Evolutionary conservation across 805 yeast species (phyloP), one percentile per base, ranked within the genome.

Genomic region (Barnettozyma sucrosica): DNA sequence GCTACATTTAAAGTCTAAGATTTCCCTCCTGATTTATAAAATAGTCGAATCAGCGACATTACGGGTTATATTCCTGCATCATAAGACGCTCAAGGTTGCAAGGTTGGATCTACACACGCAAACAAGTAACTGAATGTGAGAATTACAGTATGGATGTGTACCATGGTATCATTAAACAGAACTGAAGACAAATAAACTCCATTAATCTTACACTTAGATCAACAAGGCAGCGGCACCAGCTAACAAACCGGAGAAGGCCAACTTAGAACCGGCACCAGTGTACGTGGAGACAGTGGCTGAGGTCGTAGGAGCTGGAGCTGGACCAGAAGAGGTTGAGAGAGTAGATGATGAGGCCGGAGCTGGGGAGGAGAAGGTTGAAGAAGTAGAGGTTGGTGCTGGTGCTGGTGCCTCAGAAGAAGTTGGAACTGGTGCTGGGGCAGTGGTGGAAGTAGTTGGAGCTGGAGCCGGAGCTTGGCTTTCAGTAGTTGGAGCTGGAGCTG

Each of bases 161-260:
- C n/a, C n/a, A n/a, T n/a, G 33, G 40, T 34, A 43, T 33, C 37
- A 33, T 36, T n/a, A n/a, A n/a, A n/a, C n/a, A n/a, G n/a, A n/a
- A n/a, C n/a, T n/a, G n/a, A n/a, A n/a, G n/a, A n/a, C n/a, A n/a
- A n/a, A n/a, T n/a, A n/a, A n/a, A n/a, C n/a, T n/a, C n/a, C n/a
- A n/a, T n/a, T n/a, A n/a, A n/a, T n/a, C n/a, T n/a, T n/a, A n/a
- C n/a, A n/a, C n/a, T n/a, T 41, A 45, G 23, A 45, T 45, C 25
- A 45, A 41, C 38, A 45, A 36, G 33, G 48, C 48, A 21, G 34
- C 36, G 20, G 36, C 48, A 20, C 23, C 44, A 10, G 36, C 44
- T 18, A 28, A n/a, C n/a, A 45, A 25, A 20, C 44, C 44, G 19
- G 44, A 26, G 20, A 40, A 16, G 14, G 44, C 40, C 4, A 28